phyloP scores from a whole-genome alignment of 1,139 yeast species.

The Hanseniaspora sp. region DNA sequence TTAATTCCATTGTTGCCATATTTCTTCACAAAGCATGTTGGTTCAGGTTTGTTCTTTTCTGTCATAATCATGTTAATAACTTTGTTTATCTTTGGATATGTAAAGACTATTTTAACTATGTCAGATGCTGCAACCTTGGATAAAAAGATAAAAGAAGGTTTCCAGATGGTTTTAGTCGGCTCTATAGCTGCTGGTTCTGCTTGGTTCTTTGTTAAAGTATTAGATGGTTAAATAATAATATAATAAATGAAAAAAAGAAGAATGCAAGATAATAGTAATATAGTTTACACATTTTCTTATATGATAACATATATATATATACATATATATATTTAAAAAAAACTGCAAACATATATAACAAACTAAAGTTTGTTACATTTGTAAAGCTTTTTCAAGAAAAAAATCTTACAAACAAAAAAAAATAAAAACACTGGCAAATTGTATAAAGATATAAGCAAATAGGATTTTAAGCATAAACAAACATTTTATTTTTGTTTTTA shows the following conservation, averaged over 20 bases:
- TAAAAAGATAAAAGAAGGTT: constrained; percentile 63
- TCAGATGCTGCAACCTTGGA: constrained; percentile 58
- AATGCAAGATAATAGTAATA: too few species aligned
- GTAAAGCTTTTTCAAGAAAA: too few species aligned
- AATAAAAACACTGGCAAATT: too few species aligned
- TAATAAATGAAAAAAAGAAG: background rate
- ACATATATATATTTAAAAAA: too few species aligned
- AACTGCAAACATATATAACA: too few species aligned
- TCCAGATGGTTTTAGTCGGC: constrained; percentile 87
- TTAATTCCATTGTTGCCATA: constrained; percentile 67
- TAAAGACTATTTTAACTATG: constrained; percentile 74
- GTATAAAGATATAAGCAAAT: too few species aligned
- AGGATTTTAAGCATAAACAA: too few species aligned
- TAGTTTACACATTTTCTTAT: too few species aligned
- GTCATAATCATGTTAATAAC: constrained; percentile 77
- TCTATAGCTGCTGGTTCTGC: constrained; percentile 96
- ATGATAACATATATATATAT: too few species aligned
- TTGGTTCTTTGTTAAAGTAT: constrained; percentile 67
- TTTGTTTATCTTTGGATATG: constrained; percentile 73
- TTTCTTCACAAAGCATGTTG: constrained; percentile 63
- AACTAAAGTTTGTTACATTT: too few species aligned
- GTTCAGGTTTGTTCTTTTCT: constrained; percentile 63
- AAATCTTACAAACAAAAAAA: too few species aligned
- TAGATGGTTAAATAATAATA: constrained; percentile 7
- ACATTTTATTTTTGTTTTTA: too few species aligned